Conservation (phyloP, 345 rosid species). For the Dimocarpus longan region DNA sequence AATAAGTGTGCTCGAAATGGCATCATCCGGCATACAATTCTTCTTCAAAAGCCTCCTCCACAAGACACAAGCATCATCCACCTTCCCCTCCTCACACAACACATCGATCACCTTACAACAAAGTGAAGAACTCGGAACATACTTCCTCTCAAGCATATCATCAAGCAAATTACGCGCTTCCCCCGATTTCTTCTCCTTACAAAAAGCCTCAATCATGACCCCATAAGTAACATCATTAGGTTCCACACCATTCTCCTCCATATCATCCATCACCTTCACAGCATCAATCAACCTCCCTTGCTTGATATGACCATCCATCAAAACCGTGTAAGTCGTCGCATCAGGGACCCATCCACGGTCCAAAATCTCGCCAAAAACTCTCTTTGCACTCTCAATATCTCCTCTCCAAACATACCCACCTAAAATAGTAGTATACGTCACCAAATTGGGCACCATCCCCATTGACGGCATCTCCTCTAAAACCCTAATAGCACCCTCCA, state of each 20-base stretch:
- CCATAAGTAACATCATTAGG: conserved; percentile 88
- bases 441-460: conserved; percentile 77
- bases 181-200: conserved; percentile 65
- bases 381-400: conserved; percentile 68
- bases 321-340: conserved; percentile 66
- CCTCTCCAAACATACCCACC: conserved; percentile 72
- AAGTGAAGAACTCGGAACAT: conserved; percentile 66
- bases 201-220: conserved; percentile 75
- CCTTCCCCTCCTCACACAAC: conserved; percentile 67
- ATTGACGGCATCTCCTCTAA: conserved; percentile 82
- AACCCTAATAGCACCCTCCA: conserved; percentile 60
- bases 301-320: conserved; percentile 80
- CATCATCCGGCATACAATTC: conserved; percentile 76
- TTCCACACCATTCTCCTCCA: conserved; percentile 70
- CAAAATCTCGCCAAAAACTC: conserved; percentile 56
- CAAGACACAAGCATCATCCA: conserved; percentile 65
- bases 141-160: conserved; percentile 72
- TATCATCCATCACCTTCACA: conserved; percentile 79
- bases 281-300: conserved; percentile 75
- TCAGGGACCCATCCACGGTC: conserved; percentile 90
- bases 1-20: conserved; percentile 70
- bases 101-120: conserved; percentile 79
- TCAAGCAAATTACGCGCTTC: conserved; percentile 71
- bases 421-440: conserved; percentile 73
- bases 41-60: conserved; percentile 78